phyloP scores from a whole-genome alignment of 2,329 filamentous ascomycete genomes.

The Aspergillus sp. region DNA sequence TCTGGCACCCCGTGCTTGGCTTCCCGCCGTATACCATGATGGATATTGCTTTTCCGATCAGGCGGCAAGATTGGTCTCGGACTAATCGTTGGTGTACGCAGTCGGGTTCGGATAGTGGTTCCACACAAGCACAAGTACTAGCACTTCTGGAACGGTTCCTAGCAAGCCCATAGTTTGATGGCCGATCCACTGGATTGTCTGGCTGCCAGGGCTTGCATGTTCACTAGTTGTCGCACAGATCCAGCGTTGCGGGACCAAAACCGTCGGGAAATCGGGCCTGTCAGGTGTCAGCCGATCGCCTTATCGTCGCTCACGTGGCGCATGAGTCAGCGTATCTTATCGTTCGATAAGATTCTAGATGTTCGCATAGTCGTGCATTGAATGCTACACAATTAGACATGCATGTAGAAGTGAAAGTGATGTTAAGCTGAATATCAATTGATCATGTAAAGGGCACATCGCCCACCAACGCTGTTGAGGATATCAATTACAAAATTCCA shows the following conservation, averaged over 20 bases:
- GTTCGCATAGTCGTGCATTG: background rate
- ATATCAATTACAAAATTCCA: background rate
- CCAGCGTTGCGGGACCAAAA: background rate
- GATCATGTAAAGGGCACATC: background rate
- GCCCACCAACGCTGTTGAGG: background rate
- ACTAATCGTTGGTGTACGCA: background rate
- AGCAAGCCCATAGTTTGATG: background rate
- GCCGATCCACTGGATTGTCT: background rate
- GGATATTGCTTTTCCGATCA: background rate
- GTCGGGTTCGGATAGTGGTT: background rate
- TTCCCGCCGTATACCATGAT: conserved; percentile 33
- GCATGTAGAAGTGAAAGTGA: background rate
- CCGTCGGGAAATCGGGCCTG: background rate
- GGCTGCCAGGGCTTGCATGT: background rate
- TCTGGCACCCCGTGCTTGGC: conserved; percentile 30
- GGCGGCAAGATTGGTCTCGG: background rate
- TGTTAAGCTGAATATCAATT: background rate
- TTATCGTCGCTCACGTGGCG: background rate
- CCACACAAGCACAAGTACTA: background rate
- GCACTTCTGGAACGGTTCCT: background rate
- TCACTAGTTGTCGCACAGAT: background rate
- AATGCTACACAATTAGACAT: background rate
- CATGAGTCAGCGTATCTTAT: background rate
- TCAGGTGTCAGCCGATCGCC: background rate
- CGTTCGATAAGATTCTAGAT: background rate